A percentile compares a stretch with the other conserved stretches of the same genome.
Evolutionary conservation across 106 monocot species (phyloP).

Genomic region (Dendrobium catenatum): DNA sequence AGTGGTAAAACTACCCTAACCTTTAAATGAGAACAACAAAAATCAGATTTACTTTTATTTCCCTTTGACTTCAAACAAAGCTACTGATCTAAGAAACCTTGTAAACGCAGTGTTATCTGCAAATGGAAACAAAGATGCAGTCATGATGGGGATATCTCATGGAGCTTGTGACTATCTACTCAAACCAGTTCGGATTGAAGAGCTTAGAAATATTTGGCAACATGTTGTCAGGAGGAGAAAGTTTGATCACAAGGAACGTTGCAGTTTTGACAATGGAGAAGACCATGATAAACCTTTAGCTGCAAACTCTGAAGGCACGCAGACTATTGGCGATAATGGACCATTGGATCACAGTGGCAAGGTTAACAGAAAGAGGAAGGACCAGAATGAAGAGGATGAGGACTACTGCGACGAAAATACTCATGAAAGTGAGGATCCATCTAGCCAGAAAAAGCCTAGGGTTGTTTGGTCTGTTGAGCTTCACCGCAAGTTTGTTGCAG

Average conservation of each 20-base stretch:
- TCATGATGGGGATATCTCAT: constrained; percentile 69
- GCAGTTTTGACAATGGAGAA: constrained; percentile 17
- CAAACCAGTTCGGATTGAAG: constrained; percentile 61
- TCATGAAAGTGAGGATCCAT: constrained; percentile 16
- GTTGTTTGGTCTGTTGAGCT: constrained; percentile 25
- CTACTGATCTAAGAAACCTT: not conserved
- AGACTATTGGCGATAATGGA: constrained; percentile 1
- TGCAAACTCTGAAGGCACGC: constrained; percentile 18
- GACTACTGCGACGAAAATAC: constrained; percentile 32
- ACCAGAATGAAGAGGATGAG: constrained; percentile 30
- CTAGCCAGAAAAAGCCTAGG: constrained; percentile 7
- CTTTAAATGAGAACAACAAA: constrained; percentile 42
- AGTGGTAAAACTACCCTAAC: not conserved
- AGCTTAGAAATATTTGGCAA: constrained; percentile 71
- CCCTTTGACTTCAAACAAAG: not conserved
- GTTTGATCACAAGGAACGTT: constrained; percentile 17
- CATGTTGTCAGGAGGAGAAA: constrained; percentile 57
- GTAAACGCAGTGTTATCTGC: constrained; percentile 50
- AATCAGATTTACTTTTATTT: constrained; percentile 6
- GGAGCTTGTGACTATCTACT: constrained; percentile 70
- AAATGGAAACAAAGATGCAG: constrained; percentile 51
- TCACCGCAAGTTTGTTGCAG: constrained; percentile 17
- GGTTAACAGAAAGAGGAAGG: constrained; percentile 20
- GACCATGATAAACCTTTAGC: constrained; percentile 15
- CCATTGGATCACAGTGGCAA: constrained; percentile 10